Evolutionary conservation across 176 grass and related monocot genomes (phyloP).

Genomic region (Tillandsia fasciculata): DNA sequence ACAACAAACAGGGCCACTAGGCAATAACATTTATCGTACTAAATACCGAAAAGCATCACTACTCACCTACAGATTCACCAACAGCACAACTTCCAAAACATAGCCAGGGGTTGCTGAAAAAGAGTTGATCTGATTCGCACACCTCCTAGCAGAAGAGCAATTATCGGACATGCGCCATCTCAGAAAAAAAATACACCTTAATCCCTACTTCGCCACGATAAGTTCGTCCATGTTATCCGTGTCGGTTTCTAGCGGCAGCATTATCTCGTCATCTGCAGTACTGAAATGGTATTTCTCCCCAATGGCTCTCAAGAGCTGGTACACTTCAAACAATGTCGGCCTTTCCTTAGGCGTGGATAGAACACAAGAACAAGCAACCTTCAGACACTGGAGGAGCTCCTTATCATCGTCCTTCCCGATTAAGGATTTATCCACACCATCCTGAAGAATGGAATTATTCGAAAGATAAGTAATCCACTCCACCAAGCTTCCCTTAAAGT

Average conservation of each 20-base stretch:
- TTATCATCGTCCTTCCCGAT: slow-evolving; percentile 74
- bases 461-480: slow-evolving; percentile 98
- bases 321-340: slow-evolving; percentile 87
- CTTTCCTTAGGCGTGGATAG: slow-evolving; percentile 67
- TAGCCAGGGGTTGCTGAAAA: not conserved
- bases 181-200: slow-evolving; percentile 1
- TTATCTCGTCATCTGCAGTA: slow-evolving; percentile 47
- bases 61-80: slow-evolving; percentile 8
- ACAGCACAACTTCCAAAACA: not conserved
- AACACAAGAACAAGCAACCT: slow-evolving; percentile 72
- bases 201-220: slow-evolving; percentile 55
- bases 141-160: not conserved
- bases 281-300: slow-evolving; percentile 85
- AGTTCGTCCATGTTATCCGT: slow-evolving; percentile 48
- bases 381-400: slow-evolving; percentile 85
- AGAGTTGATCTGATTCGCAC: not conserved
- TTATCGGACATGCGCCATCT: not conserved
- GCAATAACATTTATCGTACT: not conserved
- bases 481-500: slow-evolving; percentile 85
- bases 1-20: not conserved
- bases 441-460: slow-evolving; percentile 72
- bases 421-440: slow-evolving; percentile 68
- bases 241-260: slow-evolving; percentile 26
- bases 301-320: slow-evolving; percentile 71
- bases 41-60: not conserved